A percentile compares a stretch with the other conserved stretches of the same genome.
Conservation (phyloP, 1,284 basidiomycete genomes). For the Naganishia liquefaciens region DNA sequence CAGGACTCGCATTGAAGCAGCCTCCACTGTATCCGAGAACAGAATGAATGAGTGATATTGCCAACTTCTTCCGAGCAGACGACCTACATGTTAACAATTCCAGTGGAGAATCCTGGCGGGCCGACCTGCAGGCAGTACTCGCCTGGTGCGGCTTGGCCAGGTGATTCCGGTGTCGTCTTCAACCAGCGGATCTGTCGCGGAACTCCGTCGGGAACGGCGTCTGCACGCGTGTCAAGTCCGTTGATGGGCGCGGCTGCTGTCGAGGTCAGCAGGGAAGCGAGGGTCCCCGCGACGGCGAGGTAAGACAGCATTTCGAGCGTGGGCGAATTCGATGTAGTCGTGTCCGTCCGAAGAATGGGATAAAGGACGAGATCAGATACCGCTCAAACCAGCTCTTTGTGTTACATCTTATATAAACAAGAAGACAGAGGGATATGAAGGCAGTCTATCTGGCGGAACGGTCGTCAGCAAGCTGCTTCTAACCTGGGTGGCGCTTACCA, state of each 20-base stretch:
- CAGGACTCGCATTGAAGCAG: neutral
- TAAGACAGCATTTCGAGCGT: neutral
- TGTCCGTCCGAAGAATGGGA: too few species aligned
- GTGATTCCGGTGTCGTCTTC: neutral
- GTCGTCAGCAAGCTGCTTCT: too few species aligned
- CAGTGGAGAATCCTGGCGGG: conserved; percentile 7
- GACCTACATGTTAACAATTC: neutral
- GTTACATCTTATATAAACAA: too few species aligned
- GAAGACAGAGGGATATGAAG: too few species aligned
- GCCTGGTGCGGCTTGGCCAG: too few species aligned
- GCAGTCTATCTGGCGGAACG: too few species aligned
- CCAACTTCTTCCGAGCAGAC: neutral
- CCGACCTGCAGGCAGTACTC: conserved; percentile 18
- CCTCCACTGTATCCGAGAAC: neutral
- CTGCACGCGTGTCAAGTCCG: neutral
- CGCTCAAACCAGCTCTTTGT: too few species aligned
- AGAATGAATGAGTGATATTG: neutral
- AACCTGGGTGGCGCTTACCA: too few species aligned
- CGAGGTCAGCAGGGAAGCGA: neutral
- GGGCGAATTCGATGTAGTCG: too few species aligned
- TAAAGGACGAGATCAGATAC: too few species aligned
- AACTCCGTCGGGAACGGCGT: neutral
- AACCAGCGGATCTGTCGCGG: neutral
- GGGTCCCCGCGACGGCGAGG: neutral
- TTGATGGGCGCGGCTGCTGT: neutral